A percentile compares a stretch with the other conserved stretches of the same genome.
These are phyloP conservation scores for Neonectria magnoliae DNA, from an alignment of 2,329 filamentous ascomycete genomes.

Conservation along the genomic window DNA sequence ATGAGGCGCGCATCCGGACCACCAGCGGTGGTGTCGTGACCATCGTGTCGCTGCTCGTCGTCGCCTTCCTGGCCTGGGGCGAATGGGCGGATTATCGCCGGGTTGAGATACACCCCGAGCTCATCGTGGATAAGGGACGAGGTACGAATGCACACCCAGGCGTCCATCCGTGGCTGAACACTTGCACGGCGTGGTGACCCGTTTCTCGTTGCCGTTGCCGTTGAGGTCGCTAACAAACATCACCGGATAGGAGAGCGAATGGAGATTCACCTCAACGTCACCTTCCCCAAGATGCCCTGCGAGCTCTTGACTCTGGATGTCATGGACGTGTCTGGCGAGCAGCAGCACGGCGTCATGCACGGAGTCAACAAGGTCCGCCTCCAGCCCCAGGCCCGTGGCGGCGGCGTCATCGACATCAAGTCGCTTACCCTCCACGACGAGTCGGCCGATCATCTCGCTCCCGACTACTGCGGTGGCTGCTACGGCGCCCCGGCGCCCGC, in stretches of 20 bases:
- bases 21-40: constrained; percentile 96
- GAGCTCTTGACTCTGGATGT: constrained; percentile 96
- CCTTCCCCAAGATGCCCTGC: constrained; percentile 92
- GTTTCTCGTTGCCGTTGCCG: neutral
- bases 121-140: constrained; percentile 96
- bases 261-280: constrained; percentile 98
- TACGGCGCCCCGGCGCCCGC: constrained; percentile 83
- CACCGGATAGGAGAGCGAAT: constrained; percentile 82
- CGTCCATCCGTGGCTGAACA: neutral
- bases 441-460: constrained; percentile 81
- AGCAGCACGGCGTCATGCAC: constrained; percentile 93
- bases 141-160: constrained; percentile 60
- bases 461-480: constrained; percentile 91
- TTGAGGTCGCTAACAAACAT: constrained; percentile 36
- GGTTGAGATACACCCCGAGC: constrained; percentile 86
- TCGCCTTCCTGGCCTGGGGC: constrained; percentile 89
- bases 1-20: constrained; percentile 95
- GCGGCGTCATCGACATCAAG: constrained; percentile 76
- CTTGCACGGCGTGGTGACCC: neutral
- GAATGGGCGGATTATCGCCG: constrained; percentile 96
- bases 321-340: constrained; percentile 98
- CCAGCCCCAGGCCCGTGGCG: constrained; percentile 75
- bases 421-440: constrained; percentile 74
- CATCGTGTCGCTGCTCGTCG: constrained; percentile 86
- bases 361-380: constrained; percentile 93